Evolutionary conservation across 1,284 basidiomycete genomes (phyloP).

Genomic region (Macrocystidia cucumis): DNA sequence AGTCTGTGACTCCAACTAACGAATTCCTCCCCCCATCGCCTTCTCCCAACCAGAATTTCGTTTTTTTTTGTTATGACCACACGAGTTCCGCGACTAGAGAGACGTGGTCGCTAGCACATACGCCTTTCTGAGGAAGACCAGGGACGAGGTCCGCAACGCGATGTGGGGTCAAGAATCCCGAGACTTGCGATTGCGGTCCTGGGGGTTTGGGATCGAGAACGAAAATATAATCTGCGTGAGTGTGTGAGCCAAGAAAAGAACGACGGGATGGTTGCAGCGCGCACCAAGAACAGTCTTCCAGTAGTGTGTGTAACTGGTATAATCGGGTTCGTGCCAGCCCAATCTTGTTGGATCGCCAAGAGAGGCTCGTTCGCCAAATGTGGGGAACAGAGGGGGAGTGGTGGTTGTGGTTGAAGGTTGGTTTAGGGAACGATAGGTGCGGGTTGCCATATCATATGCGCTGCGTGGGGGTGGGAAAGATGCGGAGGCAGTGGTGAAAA

Average conservation of each 20-base stretch:
- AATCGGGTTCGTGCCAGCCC: constrained; percentile 68
- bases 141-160: constrained; percentile 52
- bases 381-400: too few species aligned
- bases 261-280: constrained; percentile 1
- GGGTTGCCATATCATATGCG: constrained; percentile 53
- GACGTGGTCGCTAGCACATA: constrained; percentile 86
- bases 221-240: constrained; percentile 77
- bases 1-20: too few species aligned
- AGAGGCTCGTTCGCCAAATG: constrained; percentile 41
- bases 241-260: constrained; percentile 1
- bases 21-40: too few species aligned
- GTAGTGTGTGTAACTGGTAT: constrained; percentile 74
- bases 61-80: too few species aligned
- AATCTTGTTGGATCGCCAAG: constrained; percentile 30
- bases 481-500: too few species aligned
- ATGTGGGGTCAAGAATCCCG: constrained; percentile 62
- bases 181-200: constrained; percentile 35
- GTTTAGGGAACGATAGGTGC: constrained; percentile 10
- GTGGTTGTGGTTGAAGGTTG: not conserved
- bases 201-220: constrained; percentile 43
- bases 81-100: constrained; percentile 61
- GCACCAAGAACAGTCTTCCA: constrained; percentile 78
- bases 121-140: constrained; percentile 74
- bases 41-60: too few species aligned
- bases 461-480: constrained; percentile 35